Conservation (phyloP, 78 protist species). For the Ministeria vibrans region DNA sequence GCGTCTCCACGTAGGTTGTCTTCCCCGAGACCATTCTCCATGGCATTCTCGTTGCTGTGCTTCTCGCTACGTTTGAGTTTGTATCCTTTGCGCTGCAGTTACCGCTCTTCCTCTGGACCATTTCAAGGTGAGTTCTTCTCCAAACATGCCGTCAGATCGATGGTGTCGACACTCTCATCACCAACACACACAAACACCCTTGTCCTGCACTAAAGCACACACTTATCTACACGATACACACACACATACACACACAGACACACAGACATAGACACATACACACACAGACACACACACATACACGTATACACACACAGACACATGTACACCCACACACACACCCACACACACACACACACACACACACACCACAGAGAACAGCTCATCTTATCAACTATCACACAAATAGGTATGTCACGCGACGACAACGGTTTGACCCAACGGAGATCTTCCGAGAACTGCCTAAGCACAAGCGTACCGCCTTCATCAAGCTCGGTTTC, state of each 20-base stretch:
- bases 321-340: neutral
- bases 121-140: neutral
- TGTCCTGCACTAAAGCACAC: too few species aligned
- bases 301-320: neutral
- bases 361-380: too few species aligned
- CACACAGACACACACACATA: neutral
- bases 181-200: neutral
- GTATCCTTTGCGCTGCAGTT: neutral
- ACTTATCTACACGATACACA: too few species aligned
- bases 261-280: neutral
- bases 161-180: neutral
- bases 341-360: too few species aligned
- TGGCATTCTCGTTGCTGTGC: neutral
- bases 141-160: neutral
- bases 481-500: conserved; percentile 10
- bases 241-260: neutral
- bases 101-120: neutral
- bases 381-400: neutral
- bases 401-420: neutral
- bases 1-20: too few species aligned
- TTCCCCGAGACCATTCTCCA: too few species aligned
- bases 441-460: neutral
- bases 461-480: neutral
- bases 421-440: neutral
- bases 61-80: neutral